Conservation (phyloP, 2,329 filamentous ascomycete genomes). For the Epichloe sylvatica region DNA sequence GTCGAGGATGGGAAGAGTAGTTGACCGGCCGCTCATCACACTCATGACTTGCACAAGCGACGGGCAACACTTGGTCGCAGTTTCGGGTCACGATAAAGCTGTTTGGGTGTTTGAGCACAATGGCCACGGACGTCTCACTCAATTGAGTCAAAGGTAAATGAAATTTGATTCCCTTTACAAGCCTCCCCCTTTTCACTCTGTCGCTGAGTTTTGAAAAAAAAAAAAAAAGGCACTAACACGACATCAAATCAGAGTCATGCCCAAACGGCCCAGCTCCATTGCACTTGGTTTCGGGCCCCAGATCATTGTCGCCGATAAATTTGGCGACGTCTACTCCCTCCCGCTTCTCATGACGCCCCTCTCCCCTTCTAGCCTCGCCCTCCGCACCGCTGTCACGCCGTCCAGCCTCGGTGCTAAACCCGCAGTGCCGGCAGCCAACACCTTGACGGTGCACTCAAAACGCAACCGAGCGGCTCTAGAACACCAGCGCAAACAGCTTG, state of each 20-base stretch:
- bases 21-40: conserved; percentile 51
- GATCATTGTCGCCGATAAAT: conserved; percentile 83
- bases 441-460: conserved; percentile 48
- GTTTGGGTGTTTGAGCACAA: conserved; percentile 68
- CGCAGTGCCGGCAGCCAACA: conserved; percentile 38
- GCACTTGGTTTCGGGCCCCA: conserved; percentile 54
- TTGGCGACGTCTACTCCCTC: conserved; percentile 86
- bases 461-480: conserved; percentile 47
- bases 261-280: conserved; percentile 74
- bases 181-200: background rate
- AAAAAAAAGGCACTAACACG: background rate
- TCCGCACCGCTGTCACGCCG: conserved; percentile 7
- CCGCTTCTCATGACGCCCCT: conserved; percentile 39
- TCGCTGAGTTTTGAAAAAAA: too few species aligned
- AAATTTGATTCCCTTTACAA: background rate
- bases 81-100: conserved; percentile 85
- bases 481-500: conserved; percentile 39
- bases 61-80: conserved; percentile 55
- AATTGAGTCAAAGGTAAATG: conserved; percentile 57
- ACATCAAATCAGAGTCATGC: conserved; percentile 50
- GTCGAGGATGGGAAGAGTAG: conserved; percentile 16
- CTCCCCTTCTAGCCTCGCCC: conserved; percentile 7
- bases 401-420: conserved; percentile 13
- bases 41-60: conserved; percentile 51
- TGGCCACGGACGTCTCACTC: conserved; percentile 43